Percentiles rank a stretch among this genome's conserved stretches.
Conservation (phyloP, 1,284 basidiomycete genomes). For the Termitomyces sp. region DNA sequence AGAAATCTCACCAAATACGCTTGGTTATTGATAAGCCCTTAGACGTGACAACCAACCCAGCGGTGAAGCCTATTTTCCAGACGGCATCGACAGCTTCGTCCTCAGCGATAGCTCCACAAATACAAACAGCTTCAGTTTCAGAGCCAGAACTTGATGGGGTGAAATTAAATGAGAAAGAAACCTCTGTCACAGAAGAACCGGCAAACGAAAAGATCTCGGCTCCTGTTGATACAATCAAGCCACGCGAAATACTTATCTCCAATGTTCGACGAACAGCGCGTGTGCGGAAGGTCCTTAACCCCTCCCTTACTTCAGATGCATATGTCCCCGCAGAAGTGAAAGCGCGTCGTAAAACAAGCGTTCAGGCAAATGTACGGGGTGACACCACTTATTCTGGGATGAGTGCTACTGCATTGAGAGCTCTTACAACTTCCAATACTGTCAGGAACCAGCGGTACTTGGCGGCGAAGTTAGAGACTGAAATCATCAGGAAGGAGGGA, state of each 20-base stretch:
- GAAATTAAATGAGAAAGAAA: conserved; percentile 1
- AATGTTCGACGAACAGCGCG: conserved; percentile 42
- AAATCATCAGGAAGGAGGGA: conserved; percentile 68
- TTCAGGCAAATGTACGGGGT: conserved; percentile 24
- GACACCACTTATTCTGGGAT: conserved; percentile 54
- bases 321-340: conserved; percentile 23
- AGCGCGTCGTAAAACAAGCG: conserved; percentile 36
- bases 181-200: background rate
- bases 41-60: background rate
- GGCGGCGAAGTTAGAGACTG: conserved; percentile 51
- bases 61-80: background rate
- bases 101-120: background rate
- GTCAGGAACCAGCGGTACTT: conserved; percentile 62
- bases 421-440: conserved; percentile 68
- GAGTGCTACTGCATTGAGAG: conserved; percentile 60
- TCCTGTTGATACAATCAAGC: conserved; percentile 4
- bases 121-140: background rate
- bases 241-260: background rate
- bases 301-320: conserved; percentile 25
- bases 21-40: conserved; percentile 13
- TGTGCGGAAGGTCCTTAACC: conserved; percentile 39
- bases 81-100: background rate
- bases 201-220: background rate
- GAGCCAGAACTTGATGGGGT: background rate
- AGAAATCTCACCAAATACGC: conserved; percentile 16